These are phyloP conservation scores for Neurospora sp. DNA, from an alignment of 2,329 filamentous ascomycete species.

Conservation along the genomic window DNA sequence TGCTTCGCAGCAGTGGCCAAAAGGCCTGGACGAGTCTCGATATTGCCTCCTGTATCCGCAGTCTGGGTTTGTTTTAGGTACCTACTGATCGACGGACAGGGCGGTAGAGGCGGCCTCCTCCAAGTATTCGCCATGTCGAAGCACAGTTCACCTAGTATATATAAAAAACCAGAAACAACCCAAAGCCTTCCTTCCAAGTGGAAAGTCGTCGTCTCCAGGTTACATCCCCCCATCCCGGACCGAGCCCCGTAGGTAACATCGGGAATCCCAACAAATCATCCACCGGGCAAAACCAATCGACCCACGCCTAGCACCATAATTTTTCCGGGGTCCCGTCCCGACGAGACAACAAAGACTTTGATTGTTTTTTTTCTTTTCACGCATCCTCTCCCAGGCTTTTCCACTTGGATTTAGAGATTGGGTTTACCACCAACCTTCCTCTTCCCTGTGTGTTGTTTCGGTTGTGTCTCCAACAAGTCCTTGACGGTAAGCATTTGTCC, in stretches of 20 bases:
- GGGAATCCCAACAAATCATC: not conserved
- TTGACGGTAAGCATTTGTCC: slow-evolving; percentile 1
- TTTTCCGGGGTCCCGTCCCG: not conserved
- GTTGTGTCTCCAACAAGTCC: not conserved
- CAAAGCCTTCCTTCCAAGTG: not conserved
- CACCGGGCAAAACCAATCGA: not conserved
- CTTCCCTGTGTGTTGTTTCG: not conserved
- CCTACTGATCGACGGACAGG: no score
- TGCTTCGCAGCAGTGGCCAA: not conserved
- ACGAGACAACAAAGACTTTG: not conserved
- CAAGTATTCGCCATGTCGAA: not conserved
- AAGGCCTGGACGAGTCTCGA: not conserved
- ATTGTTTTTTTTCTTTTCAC: not conserved
- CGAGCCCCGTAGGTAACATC: not conserved
- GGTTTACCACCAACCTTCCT: not conserved
- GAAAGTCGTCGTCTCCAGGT: not conserved
- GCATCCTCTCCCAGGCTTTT: not conserved
- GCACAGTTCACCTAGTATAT: not conserved
- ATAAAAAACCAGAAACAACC: not conserved
- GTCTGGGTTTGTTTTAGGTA: not conserved
- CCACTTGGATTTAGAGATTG: not conserved
- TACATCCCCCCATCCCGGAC: not conserved
- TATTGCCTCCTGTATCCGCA: not conserved
- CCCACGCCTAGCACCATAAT: not conserved
- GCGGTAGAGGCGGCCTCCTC: no score